A percentile compares a stretch with the other conserved stretches of the same genome.
phyloP scores from a whole-genome alignment of 2,329 filamentous ascomycete species.

The Paecilomyces variotii region DNA sequence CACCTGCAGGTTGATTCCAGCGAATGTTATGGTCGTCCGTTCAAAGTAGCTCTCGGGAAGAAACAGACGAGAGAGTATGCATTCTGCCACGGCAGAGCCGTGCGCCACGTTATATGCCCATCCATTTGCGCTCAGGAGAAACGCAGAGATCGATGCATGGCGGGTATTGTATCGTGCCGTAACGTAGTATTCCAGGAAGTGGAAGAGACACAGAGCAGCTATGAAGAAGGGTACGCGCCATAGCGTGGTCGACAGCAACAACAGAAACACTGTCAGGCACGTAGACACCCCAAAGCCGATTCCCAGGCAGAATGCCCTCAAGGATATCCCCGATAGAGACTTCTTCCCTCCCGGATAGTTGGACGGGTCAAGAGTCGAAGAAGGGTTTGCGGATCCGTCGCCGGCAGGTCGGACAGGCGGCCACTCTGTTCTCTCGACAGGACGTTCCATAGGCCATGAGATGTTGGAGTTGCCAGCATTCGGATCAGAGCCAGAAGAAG shows the following conservation, averaged over 20 bases:
- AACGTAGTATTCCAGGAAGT: constrained; percentile 93
- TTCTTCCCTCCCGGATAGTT: constrained; percentile 32
- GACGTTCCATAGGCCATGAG: constrained; percentile 8
- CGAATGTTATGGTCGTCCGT: constrained; percentile 33
- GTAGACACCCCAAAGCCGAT: constrained; percentile 29
- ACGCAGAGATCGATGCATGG: constrained; percentile 63
- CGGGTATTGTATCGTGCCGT: constrained; percentile 78
- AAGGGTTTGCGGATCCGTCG: constrained; percentile 3
- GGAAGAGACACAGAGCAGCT: constrained; percentile 64
- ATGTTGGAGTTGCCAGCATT: constrained; percentile 8
- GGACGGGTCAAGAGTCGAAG: constrained; percentile 17
- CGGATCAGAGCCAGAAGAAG: constrained; percentile 8
- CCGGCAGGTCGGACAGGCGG: constrained; percentile 9
- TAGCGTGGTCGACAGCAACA: constrained; percentile 29
- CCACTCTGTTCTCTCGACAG: constrained; percentile 8
- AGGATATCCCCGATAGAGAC: constrained; percentile 37
- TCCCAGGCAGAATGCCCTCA: constrained; percentile 38
- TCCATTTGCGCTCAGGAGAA: constrained; percentile 79
- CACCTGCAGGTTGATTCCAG: constrained; percentile 26
- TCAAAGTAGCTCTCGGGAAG: constrained; percentile 38
- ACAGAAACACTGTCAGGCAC: constrained; percentile 20
- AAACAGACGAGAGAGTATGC: constrained; percentile 37
- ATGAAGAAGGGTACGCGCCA: constrained; percentile 53
- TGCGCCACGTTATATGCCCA: constrained; percentile 78
- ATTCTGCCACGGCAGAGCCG: constrained; percentile 64